These are phyloP conservation scores for Asclepias syriaca DNA, from an alignment of 257 asterid genomes.

Conservation along the genomic window DNA sequence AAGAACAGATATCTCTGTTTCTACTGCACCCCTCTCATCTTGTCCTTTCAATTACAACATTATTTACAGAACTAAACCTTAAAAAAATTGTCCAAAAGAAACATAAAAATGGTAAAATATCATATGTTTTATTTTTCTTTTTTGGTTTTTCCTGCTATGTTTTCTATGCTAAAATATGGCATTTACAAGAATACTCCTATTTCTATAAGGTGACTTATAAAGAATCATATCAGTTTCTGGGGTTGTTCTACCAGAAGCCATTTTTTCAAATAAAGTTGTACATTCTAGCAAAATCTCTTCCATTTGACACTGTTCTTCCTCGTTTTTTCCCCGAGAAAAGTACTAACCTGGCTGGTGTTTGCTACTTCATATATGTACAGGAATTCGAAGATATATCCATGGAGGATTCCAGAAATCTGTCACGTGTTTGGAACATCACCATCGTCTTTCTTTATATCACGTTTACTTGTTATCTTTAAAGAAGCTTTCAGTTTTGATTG, in stretches of 20 bases:
- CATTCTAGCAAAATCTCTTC: not conserved
- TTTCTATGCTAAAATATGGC: not conserved
- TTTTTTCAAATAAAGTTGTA: not conserved
- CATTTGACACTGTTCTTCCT: not conserved
- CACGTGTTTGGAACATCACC: not conserved
- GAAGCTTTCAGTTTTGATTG: constrained; percentile 21
- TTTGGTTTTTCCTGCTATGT: too few species aligned
- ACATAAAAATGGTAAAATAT: not conserved
- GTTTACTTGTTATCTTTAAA: not conserved
- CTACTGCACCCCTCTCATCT: not conserved
- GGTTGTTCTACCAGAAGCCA: not conserved
- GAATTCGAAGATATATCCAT: not conserved
- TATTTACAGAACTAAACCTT: constrained; percentile 3
- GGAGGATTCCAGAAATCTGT: not conserved
- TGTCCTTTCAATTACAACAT: constrained; percentile 1
- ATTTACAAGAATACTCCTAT: constrained; percentile 3
- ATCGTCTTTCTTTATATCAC: not conserved
- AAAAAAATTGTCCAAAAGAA: not conserved
- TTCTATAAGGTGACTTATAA: not conserved
- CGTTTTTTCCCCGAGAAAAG: not conserved
- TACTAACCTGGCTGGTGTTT: not conserved
- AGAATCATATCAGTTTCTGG: not conserved
- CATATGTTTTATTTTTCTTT: too few species aligned
- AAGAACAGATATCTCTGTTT: not conserved
- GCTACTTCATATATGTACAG: constrained; percentile 1